phyloP scores from a whole-genome alignment of 352 stramenopile genomes.

The Phytopythium delawarense region DNA sequence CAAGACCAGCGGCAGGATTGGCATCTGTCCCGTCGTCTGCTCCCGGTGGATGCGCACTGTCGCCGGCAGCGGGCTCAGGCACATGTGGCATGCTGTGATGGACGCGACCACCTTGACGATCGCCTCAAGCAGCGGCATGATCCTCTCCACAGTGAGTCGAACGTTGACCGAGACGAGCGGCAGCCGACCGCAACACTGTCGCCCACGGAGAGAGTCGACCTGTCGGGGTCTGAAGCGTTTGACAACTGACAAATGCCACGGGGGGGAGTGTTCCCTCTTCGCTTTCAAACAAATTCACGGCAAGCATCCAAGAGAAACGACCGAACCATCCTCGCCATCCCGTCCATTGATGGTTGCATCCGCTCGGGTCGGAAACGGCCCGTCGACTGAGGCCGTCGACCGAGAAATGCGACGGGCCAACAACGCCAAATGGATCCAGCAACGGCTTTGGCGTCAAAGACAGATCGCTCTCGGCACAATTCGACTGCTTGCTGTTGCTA shows the following conservation, averaged over 20 bases:
- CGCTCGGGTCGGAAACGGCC: neutral
- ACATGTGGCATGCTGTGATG: constrained; percentile 37
- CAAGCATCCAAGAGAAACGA: neutral
- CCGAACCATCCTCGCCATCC: neutral
- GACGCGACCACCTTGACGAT: constrained; percentile 36
- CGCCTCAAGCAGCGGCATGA: constrained; percentile 9
- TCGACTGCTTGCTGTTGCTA: neutral
- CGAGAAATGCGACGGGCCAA: neutral
- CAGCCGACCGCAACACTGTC: neutral
- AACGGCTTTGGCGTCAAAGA: neutral
- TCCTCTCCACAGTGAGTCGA: neutral
- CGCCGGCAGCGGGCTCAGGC: constrained; percentile 28
- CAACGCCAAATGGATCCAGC: neutral
- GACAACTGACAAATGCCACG: neutral
- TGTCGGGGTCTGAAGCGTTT: neutral
- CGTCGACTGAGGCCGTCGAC: neutral
- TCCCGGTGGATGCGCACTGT: constrained; percentile 27
- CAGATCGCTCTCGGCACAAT: neutral
- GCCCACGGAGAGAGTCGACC: neutral
- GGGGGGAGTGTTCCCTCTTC: neutral
- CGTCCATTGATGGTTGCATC: neutral
- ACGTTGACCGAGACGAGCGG: neutral
- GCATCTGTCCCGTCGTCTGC: constrained; percentile 23
- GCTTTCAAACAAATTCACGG: too few species aligned
- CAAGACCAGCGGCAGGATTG: constrained; percentile 28